These are phyloP conservation scores for Suillus placidus DNA, from an alignment of 768 basidiomycete species.

Conservation along the genomic window DNA sequence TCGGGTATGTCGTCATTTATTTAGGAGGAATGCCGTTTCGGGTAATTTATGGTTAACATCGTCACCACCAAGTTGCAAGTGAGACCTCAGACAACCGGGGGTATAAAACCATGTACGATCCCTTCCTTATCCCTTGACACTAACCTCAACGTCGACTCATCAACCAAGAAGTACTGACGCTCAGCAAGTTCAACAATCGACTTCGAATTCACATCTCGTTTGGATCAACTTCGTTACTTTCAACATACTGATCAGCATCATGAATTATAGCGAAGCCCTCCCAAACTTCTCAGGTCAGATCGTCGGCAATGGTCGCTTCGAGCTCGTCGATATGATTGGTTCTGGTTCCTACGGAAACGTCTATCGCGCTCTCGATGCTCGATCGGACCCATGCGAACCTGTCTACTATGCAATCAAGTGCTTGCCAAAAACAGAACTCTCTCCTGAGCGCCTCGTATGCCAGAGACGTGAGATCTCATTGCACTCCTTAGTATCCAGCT, in stretches of 20 bases:
- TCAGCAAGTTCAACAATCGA: slow-evolving; percentile 3
- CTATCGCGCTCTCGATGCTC: slow-evolving; percentile 66
- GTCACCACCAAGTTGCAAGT: background rate
- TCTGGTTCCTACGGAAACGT: slow-evolving; percentile 79
- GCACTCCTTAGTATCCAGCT: slow-evolving; percentile 53
- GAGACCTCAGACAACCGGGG: background rate
- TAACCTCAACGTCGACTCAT: slow-evolving; percentile 7
- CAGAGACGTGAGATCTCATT: slow-evolving; percentile 72
- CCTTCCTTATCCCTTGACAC: background rate
- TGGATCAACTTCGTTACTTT: slow-evolving; percentile 2
- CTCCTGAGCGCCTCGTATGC: slow-evolving; percentile 55
- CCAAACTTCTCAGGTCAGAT: slow-evolving; percentile 53
- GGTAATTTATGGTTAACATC: background rate
- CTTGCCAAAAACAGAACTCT: slow-evolving; percentile 58
- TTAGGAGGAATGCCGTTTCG: background rate
- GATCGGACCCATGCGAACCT: slow-evolving; percentile 39
- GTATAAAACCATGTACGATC: background rate
- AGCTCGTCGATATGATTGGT: slow-evolving; percentile 65
- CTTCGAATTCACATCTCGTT: background rate
- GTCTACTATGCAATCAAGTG: slow-evolving; percentile 76
- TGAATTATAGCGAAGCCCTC: slow-evolving; percentile 24
- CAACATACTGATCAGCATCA: slow-evolving; percentile 3
- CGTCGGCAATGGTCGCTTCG: slow-evolving; percentile 63
- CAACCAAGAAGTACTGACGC: slow-evolving; percentile 7
- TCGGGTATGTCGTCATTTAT: background rate